Conservation (phyloP, 2,329 filamentous ascomycete species). For the Alternaria brassicicola region DNA sequence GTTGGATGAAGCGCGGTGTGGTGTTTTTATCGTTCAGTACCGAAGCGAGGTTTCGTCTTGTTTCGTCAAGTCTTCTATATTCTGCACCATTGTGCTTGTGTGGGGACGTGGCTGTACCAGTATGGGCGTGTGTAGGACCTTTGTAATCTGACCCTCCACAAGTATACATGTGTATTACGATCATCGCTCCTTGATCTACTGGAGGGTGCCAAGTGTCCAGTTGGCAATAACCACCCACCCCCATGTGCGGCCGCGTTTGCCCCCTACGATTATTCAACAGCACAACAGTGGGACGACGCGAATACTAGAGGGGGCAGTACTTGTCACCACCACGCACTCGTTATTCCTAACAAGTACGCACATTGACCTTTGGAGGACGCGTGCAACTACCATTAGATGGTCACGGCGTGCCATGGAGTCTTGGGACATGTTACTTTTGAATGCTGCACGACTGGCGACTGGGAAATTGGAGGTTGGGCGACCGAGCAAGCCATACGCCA, state of each 20-base stretch:
- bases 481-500: neutral
- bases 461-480: neutral
- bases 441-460: neutral
- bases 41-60: neutral
- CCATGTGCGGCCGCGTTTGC: neutral
- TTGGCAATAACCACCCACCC: neutral
- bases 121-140: neutral
- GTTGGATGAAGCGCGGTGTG: neutral
- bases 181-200: neutral
- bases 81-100: neutral
- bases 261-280: neutral
- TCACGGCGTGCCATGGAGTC: neutral
- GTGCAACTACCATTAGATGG: neutral
- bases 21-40: neutral
- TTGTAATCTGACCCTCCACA: neutral
- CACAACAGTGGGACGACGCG: neutral
- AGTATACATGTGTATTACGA: neutral
- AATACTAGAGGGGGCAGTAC: neutral
- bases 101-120: neutral
- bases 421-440: constrained; percentile 2
- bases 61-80: neutral
- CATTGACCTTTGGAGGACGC: neutral
- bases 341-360: neutral
- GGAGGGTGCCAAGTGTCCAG: neutral
- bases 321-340: neutral